Percentiles rank a stretch among this genome's conserved stretches.
phyloP scores from a whole-genome alignment of 306 rosid genomes.

The Pterocarpus santalinus region DNA sequence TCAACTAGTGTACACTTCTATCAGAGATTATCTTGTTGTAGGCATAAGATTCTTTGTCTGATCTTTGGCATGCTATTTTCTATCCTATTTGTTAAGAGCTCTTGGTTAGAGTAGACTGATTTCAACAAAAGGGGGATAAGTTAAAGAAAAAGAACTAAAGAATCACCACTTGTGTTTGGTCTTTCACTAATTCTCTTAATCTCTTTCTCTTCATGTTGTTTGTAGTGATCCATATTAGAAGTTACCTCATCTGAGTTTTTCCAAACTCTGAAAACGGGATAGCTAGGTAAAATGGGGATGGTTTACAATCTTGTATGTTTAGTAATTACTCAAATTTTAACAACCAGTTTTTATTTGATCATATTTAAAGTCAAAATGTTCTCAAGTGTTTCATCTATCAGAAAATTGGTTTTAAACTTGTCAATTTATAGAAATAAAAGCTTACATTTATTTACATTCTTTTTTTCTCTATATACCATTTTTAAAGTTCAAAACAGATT shows the following conservation, averaged over 20 bases:
- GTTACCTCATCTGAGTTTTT: conserved; percentile 1
- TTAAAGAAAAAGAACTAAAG: conserved; percentile 12
- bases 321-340: too few species aligned
- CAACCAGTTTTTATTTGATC: background rate
- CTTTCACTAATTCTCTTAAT: background rate
- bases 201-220: background rate
- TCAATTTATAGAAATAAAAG: background rate
- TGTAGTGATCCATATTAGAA: background rate
- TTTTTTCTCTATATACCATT: background rate
- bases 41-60: background rate
- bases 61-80: background rate
- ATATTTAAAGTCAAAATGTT: background rate
- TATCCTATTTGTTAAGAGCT: background rate
- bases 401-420: conserved; percentile 4
- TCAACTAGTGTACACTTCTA: background rate
- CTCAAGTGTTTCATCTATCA: conserved; percentile 13
- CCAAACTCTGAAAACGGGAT: conserved; percentile 11
- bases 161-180: background rate
- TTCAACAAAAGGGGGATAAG: background rate
- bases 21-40: conserved; percentile 18
- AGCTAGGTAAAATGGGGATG: background rate
- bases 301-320: background rate
- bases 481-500: too few species aligned
- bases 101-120: conserved; percentile 15
- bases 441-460: background rate